Conservation (phyloP, 2,329 filamentous ascomycete genomes). For the Lachnellula hyalina region DNA sequence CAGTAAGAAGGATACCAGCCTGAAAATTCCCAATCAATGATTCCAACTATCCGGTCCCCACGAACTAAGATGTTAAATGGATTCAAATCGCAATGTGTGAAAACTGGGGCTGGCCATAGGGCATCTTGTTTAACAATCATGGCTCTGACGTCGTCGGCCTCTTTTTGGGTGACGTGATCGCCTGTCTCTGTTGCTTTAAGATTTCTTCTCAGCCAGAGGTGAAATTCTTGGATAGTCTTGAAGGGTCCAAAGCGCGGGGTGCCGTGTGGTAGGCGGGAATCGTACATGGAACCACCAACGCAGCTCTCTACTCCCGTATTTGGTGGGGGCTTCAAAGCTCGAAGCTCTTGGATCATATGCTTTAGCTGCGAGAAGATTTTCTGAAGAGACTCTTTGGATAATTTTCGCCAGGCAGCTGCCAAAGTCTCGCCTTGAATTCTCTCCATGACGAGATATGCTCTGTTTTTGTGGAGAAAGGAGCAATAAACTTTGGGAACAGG, state of each 20-base stretch:
- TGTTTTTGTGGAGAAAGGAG: conserved; percentile 36
- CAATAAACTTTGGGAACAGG: conserved; percentile 42
- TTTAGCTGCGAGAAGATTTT: not conserved
- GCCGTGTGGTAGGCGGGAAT: conserved; percentile 23
- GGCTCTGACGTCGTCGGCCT: conserved; percentile 29
- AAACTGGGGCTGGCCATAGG: conserved; percentile 32
- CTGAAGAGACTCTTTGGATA: not conserved
- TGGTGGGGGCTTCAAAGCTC: not conserved
- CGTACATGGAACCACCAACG: conserved; percentile 22
- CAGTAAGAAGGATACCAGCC: conserved; percentile 34
- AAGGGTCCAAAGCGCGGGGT: conserved; percentile 31
- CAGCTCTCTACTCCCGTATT: conserved; percentile 6
- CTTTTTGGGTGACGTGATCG: conserved; percentile 14
- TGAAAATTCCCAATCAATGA: conserved; percentile 32
- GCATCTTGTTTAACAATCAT: conserved; percentile 35
- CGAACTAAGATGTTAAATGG: conserved; percentile 31
- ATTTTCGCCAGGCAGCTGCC: not conserved
- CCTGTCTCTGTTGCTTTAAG: conserved; percentile 23
- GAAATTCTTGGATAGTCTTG: conserved; percentile 31
- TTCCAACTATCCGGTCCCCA: conserved; percentile 18
- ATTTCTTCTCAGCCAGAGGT: conserved; percentile 28
- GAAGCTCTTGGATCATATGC: not conserved
- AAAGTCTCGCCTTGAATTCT: conserved; percentile 28
- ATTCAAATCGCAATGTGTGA: conserved; percentile 32
- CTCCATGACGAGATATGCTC: conserved; percentile 44